A percentile compares a stretch with the other conserved stretches of the same genome.
These are phyloP conservation scores for Setomelanomma holmii DNA, from an alignment of 2,329 filamentous ascomycete species.

Conservation along the genomic window DNA sequence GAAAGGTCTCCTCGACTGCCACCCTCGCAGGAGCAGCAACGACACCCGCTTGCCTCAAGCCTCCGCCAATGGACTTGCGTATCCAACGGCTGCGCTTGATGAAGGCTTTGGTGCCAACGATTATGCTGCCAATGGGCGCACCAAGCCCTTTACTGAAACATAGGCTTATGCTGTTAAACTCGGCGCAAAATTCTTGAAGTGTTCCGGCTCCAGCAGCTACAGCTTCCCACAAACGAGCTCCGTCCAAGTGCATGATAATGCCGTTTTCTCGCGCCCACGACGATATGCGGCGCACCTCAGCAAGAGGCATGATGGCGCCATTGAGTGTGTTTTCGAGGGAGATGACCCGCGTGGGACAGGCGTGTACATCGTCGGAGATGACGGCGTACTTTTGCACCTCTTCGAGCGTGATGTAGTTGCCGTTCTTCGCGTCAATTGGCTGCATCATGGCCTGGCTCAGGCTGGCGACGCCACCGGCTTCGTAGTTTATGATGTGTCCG, in stretches of 20 bases:
- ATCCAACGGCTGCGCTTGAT: slow-evolving; percentile 76
- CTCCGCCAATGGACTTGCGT: slow-evolving; percentile 81
- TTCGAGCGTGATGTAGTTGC: slow-evolving; percentile 75
- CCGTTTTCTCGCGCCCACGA: slow-evolving; percentile 68
- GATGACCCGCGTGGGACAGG: slow-evolving; percentile 81
- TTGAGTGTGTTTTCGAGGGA: slow-evolving; percentile 85
- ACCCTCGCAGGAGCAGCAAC: slow-evolving; percentile 77
- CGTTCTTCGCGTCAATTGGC: slow-evolving; percentile 72
- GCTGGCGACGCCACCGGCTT: slow-evolving; percentile 72
- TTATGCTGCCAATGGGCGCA: slow-evolving; percentile 78
- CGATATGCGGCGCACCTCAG: slow-evolving; percentile 72
- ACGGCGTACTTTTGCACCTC: slow-evolving; percentile 73
- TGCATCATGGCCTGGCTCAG: slow-evolving; percentile 75
- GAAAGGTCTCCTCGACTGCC: slow-evolving; percentile 80
- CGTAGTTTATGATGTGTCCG: slow-evolving; percentile 77
- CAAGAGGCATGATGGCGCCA: slow-evolving; percentile 78
- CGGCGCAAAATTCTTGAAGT: slow-evolving; percentile 69
- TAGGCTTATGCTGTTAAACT: slow-evolving; percentile 77
- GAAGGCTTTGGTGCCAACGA: slow-evolving; percentile 66
- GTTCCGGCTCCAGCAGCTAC: slow-evolving; percentile 72
- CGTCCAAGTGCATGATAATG: slow-evolving; percentile 78
- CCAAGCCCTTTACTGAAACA: slow-evolving; percentile 86
- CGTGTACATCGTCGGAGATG: slow-evolving; percentile 74
- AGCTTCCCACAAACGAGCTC: slow-evolving; percentile 83
- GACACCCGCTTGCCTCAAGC: slow-evolving; percentile 77